Evolutionary conservation across 495 filamentous ascomycete species (phyloP).

Genomic region (Penicillium canescens): DNA sequence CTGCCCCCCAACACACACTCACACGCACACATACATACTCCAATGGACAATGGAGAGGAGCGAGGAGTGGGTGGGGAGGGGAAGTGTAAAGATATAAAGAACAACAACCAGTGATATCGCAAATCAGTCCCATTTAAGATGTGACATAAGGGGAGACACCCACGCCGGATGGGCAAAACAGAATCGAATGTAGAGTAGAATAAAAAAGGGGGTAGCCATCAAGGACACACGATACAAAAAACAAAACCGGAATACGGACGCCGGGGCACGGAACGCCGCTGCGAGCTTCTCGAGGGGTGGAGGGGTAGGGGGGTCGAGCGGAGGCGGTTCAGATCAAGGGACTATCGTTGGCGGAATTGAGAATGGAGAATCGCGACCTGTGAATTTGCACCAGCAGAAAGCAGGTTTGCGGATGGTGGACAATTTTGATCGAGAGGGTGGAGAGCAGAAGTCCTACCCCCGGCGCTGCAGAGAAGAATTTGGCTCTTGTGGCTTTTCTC

Average conservation of each 20-base stretch:
- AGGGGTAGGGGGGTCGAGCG: constrained; percentile 3
- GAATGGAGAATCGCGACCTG: constrained; percentile 2
- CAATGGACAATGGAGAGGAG: too few relatives aligned
- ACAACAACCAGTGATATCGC: too few relatives aligned
- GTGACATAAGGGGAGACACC: constrained; percentile 12
- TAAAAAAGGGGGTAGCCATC: constrained; percentile 21
- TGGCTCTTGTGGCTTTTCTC: background rate
- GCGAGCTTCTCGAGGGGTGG: constrained; percentile 2
- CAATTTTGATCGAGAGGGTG: constrained; percentile 3
- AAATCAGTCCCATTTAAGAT: too few relatives aligned
- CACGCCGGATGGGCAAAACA: constrained; percentile 26
- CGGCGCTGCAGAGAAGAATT: constrained; percentile 1
- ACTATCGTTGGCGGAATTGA: constrained; percentile 1
- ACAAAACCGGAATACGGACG: constrained; percentile 16
- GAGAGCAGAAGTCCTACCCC: constrained; percentile 14
- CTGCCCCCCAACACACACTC: constrained; percentile 29
- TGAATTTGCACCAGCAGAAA: constrained; percentile 9
- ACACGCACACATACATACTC: too few relatives aligned
- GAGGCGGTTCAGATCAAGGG: constrained; percentile 8
- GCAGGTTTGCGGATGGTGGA: background rate
- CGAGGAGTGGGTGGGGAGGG: too few relatives aligned
- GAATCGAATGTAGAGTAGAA: constrained; percentile 12
- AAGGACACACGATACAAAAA: constrained; percentile 23
- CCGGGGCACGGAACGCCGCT: constrained; percentile 22
- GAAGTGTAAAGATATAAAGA: too few relatives aligned